Base-by-base conservation (phyloP, 169 alveolate genomes). In the Cryptosporidium xiaoi region DNA sequence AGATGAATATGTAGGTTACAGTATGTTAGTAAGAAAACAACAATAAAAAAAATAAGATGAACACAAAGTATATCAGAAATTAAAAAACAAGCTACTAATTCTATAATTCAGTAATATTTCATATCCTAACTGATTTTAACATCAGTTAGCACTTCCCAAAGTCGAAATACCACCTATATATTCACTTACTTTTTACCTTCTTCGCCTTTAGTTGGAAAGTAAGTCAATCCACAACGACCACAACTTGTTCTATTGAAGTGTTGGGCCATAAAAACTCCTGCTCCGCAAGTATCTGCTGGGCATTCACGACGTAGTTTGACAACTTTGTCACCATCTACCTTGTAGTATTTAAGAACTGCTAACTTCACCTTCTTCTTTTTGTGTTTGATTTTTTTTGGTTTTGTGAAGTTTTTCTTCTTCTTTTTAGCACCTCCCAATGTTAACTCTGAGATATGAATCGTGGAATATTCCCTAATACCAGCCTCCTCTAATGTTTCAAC, bases 191-290 rank as follows among this genome's bases (percentile, higher is more conserved):
- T 66, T 40, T 66, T 66, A 55, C 51, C 20, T 7, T 77, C 71
- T 36, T 77, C 87, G 24, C 87, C 71, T 31, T 77, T 77, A 2
- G 87, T 56, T 24, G 87, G 87, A 82, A 93, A 91, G 92, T 94
- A 95, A 27, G 99, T 97, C 77, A 94, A 92, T 66, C 97, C 98
- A 93, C 99, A 97, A 91, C 97, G 96, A 58, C 99, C 99, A 93
- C 99, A 98, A 94, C 97, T 97, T 83, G 95, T 96, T 92, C 99
- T 97, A 95, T 97, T 97, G 93, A 93, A 95, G 94, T 98, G 99
- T 83, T 96, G 95, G 29, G 99, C 99, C 99, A 97, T 97, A 95
- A 97, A 98, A 53, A 97, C 98, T 62, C 99, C 99, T 29, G 98
- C 94, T 65, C 98, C 99, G 90, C 99, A 97, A 67, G 95, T 89